phyloP scores from a whole-genome alignment of 2,329 filamentous ascomycete genomes.

The Talaromyces albobiverticillius region DNA sequence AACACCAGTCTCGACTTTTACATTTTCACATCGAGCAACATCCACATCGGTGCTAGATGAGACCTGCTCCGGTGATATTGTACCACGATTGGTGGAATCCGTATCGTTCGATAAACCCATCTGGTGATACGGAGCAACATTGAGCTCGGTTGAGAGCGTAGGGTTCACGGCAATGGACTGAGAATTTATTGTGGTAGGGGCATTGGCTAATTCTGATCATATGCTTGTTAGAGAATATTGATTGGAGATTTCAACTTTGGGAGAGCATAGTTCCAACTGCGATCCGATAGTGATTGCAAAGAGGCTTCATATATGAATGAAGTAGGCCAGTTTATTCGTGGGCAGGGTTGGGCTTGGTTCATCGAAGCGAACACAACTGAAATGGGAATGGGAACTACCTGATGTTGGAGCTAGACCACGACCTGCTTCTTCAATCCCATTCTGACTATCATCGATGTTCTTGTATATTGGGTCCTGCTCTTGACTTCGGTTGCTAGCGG shows the following conservation, averaged over 20 bases:
- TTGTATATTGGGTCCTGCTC: conserved; percentile 5
- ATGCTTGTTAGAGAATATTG: conserved; percentile 6
- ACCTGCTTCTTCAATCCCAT: conserved; percentile 1
- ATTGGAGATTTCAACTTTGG: neutral
- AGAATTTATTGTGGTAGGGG: neutral
- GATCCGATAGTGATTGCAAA: neutral
- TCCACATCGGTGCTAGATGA: conserved; percentile 7
- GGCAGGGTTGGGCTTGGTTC: neutral
- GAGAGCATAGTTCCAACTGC: neutral
- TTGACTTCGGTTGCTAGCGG: conserved; percentile 24
- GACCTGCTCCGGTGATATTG: neutral
- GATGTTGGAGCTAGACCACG: neutral
- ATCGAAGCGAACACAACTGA: neutral
- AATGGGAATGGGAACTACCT: conserved; percentile 11
- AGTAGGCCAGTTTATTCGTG: neutral
- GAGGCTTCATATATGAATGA: neutral
- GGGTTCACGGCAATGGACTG: neutral
- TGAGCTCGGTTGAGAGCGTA: neutral
- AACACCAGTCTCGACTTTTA: conserved; percentile 36
- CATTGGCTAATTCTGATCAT: conserved; percentile 5
- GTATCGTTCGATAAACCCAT: neutral
- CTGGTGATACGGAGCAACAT: neutral
- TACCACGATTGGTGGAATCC: neutral
- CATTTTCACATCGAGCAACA: conserved; percentile 16
- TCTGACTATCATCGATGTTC: neutral